Evolutionary conservation across 2,329 filamentous ascomycete genomes (phyloP).

Genomic region (Oidium heveae): DNA sequence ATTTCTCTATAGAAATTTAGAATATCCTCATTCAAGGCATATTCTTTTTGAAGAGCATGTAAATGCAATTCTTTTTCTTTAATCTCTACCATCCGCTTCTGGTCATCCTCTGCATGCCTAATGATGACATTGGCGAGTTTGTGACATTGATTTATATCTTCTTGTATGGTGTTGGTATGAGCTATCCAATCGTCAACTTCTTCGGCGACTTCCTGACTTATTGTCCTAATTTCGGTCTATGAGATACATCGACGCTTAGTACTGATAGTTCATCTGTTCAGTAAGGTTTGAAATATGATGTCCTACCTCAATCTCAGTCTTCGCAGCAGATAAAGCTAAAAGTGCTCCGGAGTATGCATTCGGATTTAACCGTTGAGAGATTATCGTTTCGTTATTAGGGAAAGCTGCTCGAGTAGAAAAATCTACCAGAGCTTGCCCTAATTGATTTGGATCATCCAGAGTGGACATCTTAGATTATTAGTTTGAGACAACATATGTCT

Average conservation of each 20-base stretch:
- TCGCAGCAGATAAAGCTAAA: conserved; percentile 18
- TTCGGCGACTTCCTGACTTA: conserved; percentile 52
- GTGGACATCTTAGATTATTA: conserved; percentile 7
- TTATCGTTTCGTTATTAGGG: conserved; percentile 22
- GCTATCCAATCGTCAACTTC: conserved; percentile 70
- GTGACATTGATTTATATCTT: conserved; percentile 62
- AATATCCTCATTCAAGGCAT: conserved; percentile 32
- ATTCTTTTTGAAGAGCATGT: conserved; percentile 30
- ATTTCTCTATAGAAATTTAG: conserved; percentile 24
- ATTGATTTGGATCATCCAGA: conserved; percentile 3
- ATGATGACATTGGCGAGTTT: conserved; percentile 61
- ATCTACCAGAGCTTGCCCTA: conserved; percentile 36
- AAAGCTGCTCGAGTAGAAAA: conserved; percentile 27
- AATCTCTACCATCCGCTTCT: conserved; percentile 17
- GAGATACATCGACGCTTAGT: not conserved
- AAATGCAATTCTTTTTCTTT: conserved; percentile 25
- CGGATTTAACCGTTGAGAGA: conserved; percentile 7
- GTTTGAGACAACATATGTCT: too few species aligned
- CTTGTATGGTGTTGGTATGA: conserved; percentile 62
- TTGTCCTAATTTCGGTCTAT: conserved; percentile 36
- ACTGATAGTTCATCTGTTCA: not conserved
- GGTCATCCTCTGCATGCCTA: conserved; percentile 42
- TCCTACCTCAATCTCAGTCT: conserved; percentile 20
- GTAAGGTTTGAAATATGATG: not conserved
- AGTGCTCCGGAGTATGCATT: conserved; percentile 19